phyloP scores from a whole-genome alignment of 2,329 filamentous ascomycete genomes.

The Aspergillus pseudonomiae region DNA sequence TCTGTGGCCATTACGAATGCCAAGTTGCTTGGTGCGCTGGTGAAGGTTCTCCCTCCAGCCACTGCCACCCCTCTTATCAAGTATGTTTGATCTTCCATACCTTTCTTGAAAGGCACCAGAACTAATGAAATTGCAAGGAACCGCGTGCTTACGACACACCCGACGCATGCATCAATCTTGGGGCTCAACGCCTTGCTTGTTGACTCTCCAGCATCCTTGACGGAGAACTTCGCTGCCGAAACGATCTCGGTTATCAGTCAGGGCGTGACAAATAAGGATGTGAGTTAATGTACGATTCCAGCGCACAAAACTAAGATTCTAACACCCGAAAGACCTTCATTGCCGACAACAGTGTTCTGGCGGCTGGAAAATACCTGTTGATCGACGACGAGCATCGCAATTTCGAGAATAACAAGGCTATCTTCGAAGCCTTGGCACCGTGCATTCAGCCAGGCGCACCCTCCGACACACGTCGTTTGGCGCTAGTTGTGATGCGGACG shows the following conservation, averaged over 20 bases:
- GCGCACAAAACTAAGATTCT: slow-evolving; percentile 6
- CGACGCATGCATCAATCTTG: slow-evolving; percentile 77
- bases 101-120: slow-evolving; percentile 11
- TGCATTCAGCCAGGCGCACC: slow-evolving; percentile 77
- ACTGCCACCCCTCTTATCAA: slow-evolving; percentile 64
- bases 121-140: slow-evolving; percentile 59
- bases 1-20: slow-evolving; percentile 87
- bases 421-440: slow-evolving; percentile 77
- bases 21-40: slow-evolving; percentile 82
- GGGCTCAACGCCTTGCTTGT: slow-evolving; percentile 86
- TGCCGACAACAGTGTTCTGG: slow-evolving; percentile 84
- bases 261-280: slow-evolving; percentile 76
- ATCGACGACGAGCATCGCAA: slow-evolving; percentile 59
- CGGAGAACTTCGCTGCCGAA: slow-evolving; percentile 71
- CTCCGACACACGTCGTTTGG: slow-evolving; percentile 80
- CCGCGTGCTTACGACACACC: slow-evolving; percentile 76
- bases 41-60: slow-evolving; percentile 80
- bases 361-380: slow-evolving; percentile 87
- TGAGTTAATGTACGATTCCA: slow-evolving; percentile 50
- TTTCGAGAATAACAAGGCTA: slow-evolving; percentile 75
- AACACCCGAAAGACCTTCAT: slow-evolving; percentile 67
- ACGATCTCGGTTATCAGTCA: slow-evolving; percentile 75
- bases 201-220: slow-evolving; percentile 73
- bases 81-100: slow-evolving; percentile 33
- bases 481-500: slow-evolving; percentile 85